Conservation (phyloP, 2,329 filamentous ascomycete species). For the Paramyrothecium sp. region DNA sequence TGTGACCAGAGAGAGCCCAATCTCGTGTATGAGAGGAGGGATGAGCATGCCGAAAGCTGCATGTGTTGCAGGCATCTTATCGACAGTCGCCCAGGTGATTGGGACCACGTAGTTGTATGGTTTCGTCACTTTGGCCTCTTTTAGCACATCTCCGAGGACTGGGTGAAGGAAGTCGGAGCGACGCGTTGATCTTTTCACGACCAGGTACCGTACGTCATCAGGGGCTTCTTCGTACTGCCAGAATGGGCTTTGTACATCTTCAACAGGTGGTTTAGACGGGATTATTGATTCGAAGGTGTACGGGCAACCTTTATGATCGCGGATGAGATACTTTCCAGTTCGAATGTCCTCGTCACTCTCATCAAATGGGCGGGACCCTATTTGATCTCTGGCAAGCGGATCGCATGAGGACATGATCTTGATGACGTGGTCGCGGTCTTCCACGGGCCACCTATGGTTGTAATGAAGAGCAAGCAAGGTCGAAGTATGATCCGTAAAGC, state of each 20-base stretch:
- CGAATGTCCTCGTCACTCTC: slow-evolving; percentile 15
- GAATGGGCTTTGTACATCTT: slow-evolving; percentile 36
- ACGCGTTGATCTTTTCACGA: slow-evolving; percentile 48
- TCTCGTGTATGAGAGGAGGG: slow-evolving; percentile 69
- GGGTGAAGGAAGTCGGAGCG: slow-evolving; percentile 59
- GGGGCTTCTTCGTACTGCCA: slow-evolving; percentile 36
- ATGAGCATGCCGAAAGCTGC: slow-evolving; percentile 60
- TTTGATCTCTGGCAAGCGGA: slow-evolving; percentile 23
- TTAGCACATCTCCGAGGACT: slow-evolving; percentile 7
- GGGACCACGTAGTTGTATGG: slow-evolving; percentile 45
- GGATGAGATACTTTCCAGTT: slow-evolving; percentile 33
- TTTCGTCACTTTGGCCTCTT: slow-evolving; percentile 31
- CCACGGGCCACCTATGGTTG: slow-evolving; percentile 41
- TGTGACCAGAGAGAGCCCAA: slow-evolving; percentile 65
- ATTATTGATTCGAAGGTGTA: slow-evolving; percentile 41
- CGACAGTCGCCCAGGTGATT: slow-evolving; percentile 45
- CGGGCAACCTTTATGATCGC: slow-evolving; percentile 33
- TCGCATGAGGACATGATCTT: slow-evolving; percentile 30
- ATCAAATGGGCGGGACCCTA: slow-evolving; percentile 27
- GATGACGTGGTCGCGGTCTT: slow-evolving; percentile 40
- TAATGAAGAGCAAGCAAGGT: slow-evolving; percentile 47
- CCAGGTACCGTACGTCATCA: slow-evolving; percentile 46
- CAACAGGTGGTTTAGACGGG: slow-evolving; percentile 38
- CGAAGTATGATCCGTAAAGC: slow-evolving; percentile 39
- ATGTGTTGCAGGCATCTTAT: slow-evolving; percentile 42